A percentile compares a stretch with the other conserved stretches of the same genome.
These are phyloP conservation scores for Penicillium coprophilum DNA, from an alignment of 495 filamentous ascomycete species.

Conservation along the genomic window DNA sequence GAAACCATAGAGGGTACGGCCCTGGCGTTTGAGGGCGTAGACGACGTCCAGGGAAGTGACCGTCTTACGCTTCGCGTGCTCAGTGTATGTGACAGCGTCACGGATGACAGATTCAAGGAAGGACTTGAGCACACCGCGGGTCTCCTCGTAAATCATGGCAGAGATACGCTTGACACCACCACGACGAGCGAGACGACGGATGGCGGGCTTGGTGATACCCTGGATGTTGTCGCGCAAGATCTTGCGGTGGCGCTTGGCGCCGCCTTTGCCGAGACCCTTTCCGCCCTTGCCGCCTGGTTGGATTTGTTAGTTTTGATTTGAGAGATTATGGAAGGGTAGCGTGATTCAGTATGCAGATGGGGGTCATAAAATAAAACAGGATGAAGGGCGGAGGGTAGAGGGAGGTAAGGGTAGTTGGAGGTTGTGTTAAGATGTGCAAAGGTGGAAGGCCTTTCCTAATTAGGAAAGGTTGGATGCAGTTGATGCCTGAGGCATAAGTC, in stretches of 20 bases:
- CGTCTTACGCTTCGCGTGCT: conserved; percentile 97
- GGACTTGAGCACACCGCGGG: conserved; percentile 64
- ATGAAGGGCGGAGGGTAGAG: not conserved
- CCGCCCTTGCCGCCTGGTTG: conserved; percentile 84
- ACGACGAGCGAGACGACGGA: conserved; percentile 65
- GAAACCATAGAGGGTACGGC: conserved; percentile 96
- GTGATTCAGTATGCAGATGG: no score
- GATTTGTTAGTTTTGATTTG: conserved; percentile 24
- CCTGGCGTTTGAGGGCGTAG: conserved; percentile 93
- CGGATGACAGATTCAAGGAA: conserved; percentile 71
- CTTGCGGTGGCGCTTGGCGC: conserved; percentile 98
- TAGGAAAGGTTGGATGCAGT: conserved; percentile 7
- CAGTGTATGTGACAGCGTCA: conserved; percentile 97
- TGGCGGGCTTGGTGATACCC: conserved; percentile 71
- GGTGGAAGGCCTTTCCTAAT: conserved; percentile 8
- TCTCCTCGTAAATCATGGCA: conserved; percentile 70
- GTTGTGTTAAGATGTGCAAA: conserved; percentile 6
- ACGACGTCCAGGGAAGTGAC: conserved; percentile 95
- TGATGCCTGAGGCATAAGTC: conserved; percentile 9
- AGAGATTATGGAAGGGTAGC: not conserved
- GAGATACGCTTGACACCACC: conserved; percentile 67
- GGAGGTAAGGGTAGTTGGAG: conserved; percentile 1
- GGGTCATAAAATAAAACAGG: not conserved
- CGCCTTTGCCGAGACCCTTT: conserved; percentile 82
- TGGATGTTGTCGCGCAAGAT: conserved; percentile 99